Conservation (phyloP, 352 stramenopile species). For the Phytophthora nicotianae region DNA sequence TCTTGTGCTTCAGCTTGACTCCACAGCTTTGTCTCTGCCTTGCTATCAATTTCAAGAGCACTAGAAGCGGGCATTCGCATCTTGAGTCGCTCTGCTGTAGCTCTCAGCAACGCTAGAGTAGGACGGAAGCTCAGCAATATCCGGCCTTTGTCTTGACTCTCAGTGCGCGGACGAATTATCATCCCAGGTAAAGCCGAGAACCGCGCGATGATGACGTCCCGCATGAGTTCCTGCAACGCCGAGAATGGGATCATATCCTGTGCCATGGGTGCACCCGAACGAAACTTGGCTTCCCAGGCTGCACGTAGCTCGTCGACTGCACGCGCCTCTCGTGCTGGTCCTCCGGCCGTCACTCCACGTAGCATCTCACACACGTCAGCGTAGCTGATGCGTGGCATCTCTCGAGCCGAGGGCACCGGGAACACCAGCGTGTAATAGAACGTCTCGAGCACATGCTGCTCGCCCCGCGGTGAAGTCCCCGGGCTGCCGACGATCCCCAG, state of each 20-base stretch:
- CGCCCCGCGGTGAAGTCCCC: constrained; percentile 47
- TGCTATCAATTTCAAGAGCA: constrained; percentile 64
- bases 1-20: constrained; percentile 53
- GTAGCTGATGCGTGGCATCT: constrained; percentile 52
- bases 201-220: constrained; percentile 67
- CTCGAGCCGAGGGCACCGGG: constrained; percentile 13
- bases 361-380: constrained; percentile 53
- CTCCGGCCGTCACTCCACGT: constrained; percentile 54
- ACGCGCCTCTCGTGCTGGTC: constrained; percentile 42
- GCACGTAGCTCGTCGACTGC: constrained; percentile 54
- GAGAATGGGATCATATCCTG: constrained; percentile 57
- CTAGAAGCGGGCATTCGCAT: constrained; percentile 51
- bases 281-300: constrained; percentile 75
- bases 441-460: constrained; percentile 31
- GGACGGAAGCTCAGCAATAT: constrained; percentile 64
- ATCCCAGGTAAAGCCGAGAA: constrained; percentile 60
- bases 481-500: constrained; percentile 44
- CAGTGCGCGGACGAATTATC: constrained; percentile 9
- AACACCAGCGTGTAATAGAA: constrained; percentile 85
- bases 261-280: constrained; percentile 44
- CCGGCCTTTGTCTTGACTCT: constrained; percentile 10
- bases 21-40: constrained; percentile 42
- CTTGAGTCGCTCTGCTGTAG: constrained; percentile 49
- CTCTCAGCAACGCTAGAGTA: constrained; percentile 45
- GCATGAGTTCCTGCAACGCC: constrained; percentile 71